Conservation (phyloP, 2,329 filamentous ascomycete genomes). For the Daldinia eschscholtzii region DNA sequence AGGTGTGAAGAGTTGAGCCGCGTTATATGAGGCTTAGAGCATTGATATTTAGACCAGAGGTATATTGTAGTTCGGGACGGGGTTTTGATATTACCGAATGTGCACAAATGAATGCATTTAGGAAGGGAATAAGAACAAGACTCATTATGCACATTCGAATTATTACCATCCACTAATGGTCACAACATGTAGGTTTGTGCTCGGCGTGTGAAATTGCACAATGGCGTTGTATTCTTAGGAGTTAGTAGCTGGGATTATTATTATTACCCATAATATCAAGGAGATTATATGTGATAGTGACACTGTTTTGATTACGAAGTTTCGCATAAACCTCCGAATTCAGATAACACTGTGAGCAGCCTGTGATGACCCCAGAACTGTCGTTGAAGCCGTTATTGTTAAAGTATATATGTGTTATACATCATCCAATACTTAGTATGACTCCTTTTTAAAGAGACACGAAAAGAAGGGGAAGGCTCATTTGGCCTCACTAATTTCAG, state of each 20-base stretch:
- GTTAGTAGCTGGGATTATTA: neutral
- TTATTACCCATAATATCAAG: neutral
- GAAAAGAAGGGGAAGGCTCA: neutral
- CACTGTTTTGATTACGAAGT: neutral
- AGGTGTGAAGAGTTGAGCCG: neutral
- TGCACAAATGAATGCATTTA: conserved; percentile 3
- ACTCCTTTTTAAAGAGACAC: too few species aligned
- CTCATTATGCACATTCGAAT: neutral
- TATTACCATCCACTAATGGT: neutral
- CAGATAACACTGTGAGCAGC: neutral
- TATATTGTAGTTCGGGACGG: neutral
- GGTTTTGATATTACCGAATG: conserved; percentile 3
- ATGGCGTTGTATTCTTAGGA: neutral
- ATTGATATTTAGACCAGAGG: neutral
- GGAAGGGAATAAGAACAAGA: neutral
- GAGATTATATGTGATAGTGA: neutral
- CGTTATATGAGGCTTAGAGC: neutral
- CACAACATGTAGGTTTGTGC: neutral
- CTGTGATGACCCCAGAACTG: too few species aligned
- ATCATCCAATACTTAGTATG: neutral
- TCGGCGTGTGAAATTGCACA: neutral
- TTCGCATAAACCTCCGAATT: neutral
- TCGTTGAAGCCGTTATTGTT: too few species aligned
- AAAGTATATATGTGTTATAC: neutral
- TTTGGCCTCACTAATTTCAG: neutral